Base-by-base conservation (phyloP, 805 yeast genomes). In the Starmerella potacharoeniae region DNA sequence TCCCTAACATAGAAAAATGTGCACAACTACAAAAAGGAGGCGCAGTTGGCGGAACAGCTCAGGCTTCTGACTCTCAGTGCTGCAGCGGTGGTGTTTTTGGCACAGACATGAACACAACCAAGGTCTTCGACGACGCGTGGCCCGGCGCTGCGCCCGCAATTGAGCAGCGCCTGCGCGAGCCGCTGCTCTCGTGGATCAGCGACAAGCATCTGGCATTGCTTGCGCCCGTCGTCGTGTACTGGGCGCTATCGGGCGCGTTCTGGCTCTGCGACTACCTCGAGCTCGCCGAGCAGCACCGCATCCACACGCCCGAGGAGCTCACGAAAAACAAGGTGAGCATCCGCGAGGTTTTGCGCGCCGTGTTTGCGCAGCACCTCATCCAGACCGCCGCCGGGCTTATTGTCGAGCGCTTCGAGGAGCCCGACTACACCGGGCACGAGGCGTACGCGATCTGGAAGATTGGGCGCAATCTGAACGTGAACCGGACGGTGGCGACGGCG, bases 261-360 rank as follows among this genome's bases (percentile, higher is more conserved):
- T 88, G 84, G 66, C 57, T 84, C 8, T 71, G 90, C 51, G 97
- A 93, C 68, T 77, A 76, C 44, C 79, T 76, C 61, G 79, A 86
- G 65, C 72, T 88, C 60, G 87, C 90, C 45, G 96, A 86, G 64
- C 73, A 77, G 66, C 88, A 86, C 71, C 77, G 97, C 61, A 88
- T 93, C 52, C 98, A 93, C 68, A 90, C 97, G 22, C 82, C 90
- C 40, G 95, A 84, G 62, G 97, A 91, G 67, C 87, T 88, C 55
- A 67, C 77, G 51, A 78, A 93, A 61, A 93, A 93, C 69, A 86
- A 80, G 65, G 96, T 87, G 6, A 66, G 86, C 0, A 70, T 81
- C 53, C 51, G 64, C 5, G 85, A 84, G 47, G 97, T 93, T 10
- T 64, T 93, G 16, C 73, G 78, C 57, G 96, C 90, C 60, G 98